Base-by-base conservation (phyloP, 345 rosid genomes). In the Stellera chamaejasme region DNA sequence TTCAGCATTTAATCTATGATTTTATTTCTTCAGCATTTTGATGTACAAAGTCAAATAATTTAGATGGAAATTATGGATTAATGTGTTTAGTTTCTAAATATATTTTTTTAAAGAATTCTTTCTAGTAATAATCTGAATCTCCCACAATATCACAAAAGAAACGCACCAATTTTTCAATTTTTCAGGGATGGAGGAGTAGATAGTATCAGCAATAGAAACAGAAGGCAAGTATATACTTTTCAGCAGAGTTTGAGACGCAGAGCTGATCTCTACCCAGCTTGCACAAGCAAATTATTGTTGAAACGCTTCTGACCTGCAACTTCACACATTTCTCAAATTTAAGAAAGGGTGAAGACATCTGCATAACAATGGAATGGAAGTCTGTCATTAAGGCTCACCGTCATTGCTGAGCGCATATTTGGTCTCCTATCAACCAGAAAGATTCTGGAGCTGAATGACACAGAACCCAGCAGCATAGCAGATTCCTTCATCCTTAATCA, bases 321-420 rank as follows among this genome's bases (percentile, higher is more conserved):
- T 13, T 49, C 50, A 25, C 62, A 13, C 45, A 48, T 47, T 47
- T 42, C 16, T 8, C n/a, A 11, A 26, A 50, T 10, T 14, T 32
- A 32, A 32, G 9, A 8, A 32, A 32, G 9, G 0, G 39, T 2
- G 5, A 8, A 32, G 39, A 32, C 9, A 32, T 32, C 39, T 3
- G 1, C 5, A 32, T 32, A 32, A 5, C 39, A 32, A 63, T 1
- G 9, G 19, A 27, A 27, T 28, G 39, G 3, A 14, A 26, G 15
- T 23, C 46, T 45, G 45, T 2, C 15, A 50, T 11, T 23, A 25
- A 32, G 26, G 16, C 27, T 50, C 49, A 27, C 67, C 69, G 59
- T 79, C 76, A 69, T 74, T 39, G 67, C 60, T 57, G 67, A 42
- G 64, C 55, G 59, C 60, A 53, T 54, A 11, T 63, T 64, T 60